Evolutionary conservation across 179 eudicot genomes (phyloP).

Genomic region (Heliamphora pulchella): DNA sequence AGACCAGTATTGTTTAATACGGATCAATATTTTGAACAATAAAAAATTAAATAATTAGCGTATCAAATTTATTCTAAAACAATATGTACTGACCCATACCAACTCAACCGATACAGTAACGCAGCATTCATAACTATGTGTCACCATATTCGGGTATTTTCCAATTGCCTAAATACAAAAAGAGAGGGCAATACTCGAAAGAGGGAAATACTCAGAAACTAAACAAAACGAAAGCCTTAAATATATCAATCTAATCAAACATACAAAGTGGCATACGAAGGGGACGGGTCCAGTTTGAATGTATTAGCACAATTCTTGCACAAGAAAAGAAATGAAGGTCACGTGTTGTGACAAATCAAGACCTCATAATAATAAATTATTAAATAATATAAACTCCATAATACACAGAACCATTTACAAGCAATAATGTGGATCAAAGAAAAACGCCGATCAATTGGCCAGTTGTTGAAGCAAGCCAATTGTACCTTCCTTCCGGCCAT

Average conservation of each 20-base stretch:
- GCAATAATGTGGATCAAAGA: not conserved
- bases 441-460: not conserved
- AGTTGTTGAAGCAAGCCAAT: conserved; percentile 8
- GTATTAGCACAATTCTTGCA: not conserved
- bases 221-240: not conserved
- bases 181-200: not conserved
- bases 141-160: not conserved
- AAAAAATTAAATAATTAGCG: too few species aligned
- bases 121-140: not conserved
- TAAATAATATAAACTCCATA: not conserved
- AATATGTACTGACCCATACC: too few species aligned
- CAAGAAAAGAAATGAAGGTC: not conserved
- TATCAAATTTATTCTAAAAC: too few species aligned
- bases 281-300: not conserved
- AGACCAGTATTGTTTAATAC: too few species aligned
- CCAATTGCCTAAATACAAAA: not conserved
- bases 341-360: not conserved
- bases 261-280: too few species aligned
- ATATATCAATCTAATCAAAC: not conserved
- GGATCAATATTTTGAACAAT: too few species aligned
- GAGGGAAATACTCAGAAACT: not conserved
- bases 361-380: not conserved
- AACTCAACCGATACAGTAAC: not conserved
- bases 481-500: not conserved
- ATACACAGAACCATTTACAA: conserved; percentile 8